phyloP scores from a whole-genome alignment of 169 alveolate genomes.

The Condylostoma magnum region DNA sequence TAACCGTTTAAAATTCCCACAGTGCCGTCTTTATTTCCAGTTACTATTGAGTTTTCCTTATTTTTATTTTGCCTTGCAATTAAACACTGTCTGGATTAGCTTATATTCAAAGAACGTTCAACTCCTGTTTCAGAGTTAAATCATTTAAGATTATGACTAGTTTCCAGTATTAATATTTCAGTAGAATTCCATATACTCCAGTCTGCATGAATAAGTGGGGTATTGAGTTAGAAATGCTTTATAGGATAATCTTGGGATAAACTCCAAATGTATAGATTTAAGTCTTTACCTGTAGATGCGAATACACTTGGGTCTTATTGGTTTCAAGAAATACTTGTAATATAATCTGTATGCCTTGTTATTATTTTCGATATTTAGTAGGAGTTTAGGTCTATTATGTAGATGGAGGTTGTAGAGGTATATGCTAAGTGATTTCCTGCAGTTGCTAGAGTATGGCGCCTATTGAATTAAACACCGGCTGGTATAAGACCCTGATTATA shows the following conservation, averaged over 20 bases:
- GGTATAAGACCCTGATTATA: constrained; percentile 29
- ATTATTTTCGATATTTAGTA: constrained; percentile 33
- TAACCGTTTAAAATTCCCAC: background rate
- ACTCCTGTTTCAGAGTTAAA: constrained; percentile 28
- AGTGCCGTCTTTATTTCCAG: constrained; percentile 6
- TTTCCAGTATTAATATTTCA: constrained; percentile 22
- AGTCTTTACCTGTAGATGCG: constrained; percentile 26
- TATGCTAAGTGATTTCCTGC: constrained; percentile 45
- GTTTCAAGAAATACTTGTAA: constrained; percentile 47
- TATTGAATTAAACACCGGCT: constrained; percentile 53
- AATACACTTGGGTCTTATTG: constrained; percentile 25
- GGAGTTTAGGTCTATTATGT: constrained; percentile 34
- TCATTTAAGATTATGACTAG: background rate
- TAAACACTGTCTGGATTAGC: constrained; percentile 32
- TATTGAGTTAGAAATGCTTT: constrained; percentile 28
- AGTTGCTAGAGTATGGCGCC: constrained; percentile 37
- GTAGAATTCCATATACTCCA: constrained; percentile 23
- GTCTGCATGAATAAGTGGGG: constrained; percentile 30
- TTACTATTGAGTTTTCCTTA: background rate
- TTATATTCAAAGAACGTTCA: constrained; percentile 34
- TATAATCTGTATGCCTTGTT: constrained; percentile 32
- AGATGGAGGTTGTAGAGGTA: constrained; percentile 56
- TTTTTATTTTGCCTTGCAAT: constrained; percentile 21
- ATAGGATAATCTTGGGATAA: constrained; percentile 27
- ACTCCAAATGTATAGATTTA: constrained; percentile 22